Evolutionary conservation across 2,329 filamentous ascomycete species (phyloP).

Genomic region (Phaeoacremonium minimum): DNA sequence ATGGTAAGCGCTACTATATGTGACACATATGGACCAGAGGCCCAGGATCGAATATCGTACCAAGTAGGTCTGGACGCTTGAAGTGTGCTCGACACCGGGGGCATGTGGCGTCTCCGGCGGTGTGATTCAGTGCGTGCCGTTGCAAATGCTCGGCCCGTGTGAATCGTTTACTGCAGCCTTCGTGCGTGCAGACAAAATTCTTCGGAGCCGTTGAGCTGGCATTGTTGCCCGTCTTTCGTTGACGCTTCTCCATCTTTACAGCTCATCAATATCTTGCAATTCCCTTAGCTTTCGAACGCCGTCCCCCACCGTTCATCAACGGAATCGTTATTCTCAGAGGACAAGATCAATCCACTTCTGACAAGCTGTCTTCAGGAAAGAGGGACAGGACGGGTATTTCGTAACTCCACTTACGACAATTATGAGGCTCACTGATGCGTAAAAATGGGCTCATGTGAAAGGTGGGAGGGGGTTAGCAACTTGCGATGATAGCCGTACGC

Average conservation of each 20-base stretch:
- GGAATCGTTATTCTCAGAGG: too few relatives aligned
- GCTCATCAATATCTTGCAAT: too few relatives aligned
- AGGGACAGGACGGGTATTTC: too few relatives aligned
- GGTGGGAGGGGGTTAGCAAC: neutral
- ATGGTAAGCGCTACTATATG: slow-evolving; percentile 1
- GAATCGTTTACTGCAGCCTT: slow-evolving; percentile 47
- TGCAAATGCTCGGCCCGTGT: slow-evolving; percentile 55
- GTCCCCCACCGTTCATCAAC: too few relatives aligned
- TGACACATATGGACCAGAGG: too few relatives aligned
- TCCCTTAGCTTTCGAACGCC: too few relatives aligned
- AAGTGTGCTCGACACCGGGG: slow-evolving; percentile 56
- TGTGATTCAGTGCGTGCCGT: slow-evolving; percentile 53
- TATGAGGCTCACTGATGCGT: too few relatives aligned
- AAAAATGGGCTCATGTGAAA: neutral
- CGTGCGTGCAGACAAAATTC: slow-evolving; percentile 30
- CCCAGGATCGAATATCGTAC: slow-evolving; percentile 26
- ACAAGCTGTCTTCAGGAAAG: too few relatives aligned
- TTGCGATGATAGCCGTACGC: neutral
- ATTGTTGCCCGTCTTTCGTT: neutral
- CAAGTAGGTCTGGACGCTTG: slow-evolving; percentile 54
- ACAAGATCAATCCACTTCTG: too few relatives aligned
- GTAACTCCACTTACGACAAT: neutral
- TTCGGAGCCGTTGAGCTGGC: slow-evolving; percentile 2
- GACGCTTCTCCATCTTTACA: too few relatives aligned
- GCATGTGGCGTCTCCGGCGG: slow-evolving; percentile 50